phyloP scores from a whole-genome alignment of 345 rosid genomes.

The Eucalyptus pumila region DNA sequence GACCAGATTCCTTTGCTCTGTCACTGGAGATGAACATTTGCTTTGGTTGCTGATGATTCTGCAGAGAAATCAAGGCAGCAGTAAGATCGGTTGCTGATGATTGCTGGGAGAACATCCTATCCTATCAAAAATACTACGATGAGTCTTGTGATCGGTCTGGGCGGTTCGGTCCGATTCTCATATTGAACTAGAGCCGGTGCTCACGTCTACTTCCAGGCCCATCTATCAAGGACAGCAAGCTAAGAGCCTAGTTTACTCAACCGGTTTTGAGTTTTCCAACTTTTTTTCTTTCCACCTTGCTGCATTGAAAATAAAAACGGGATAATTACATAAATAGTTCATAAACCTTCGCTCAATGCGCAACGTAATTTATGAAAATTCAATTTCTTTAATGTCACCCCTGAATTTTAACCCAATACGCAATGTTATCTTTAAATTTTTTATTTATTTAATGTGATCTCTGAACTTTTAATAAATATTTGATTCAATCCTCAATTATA shows the following conservation, averaged over 20 bases:
- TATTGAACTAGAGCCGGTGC: background rate
- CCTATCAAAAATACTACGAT: background rate
- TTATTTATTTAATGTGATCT: rapidly evolving
- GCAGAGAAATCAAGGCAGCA: background rate
- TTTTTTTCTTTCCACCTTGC: background rate
- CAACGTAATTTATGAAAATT: rapidly evolving
- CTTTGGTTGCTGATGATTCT: background rate
- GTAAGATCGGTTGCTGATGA: background rate
- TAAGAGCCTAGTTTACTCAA: background rate
- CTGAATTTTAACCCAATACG: rapidly evolving
- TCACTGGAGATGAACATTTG: background rate
- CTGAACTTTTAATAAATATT: too few species aligned
- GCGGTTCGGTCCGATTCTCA: background rate
- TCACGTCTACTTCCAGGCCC: background rate
- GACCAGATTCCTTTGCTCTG: background rate
- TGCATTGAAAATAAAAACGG: background rate
- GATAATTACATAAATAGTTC: background rate
- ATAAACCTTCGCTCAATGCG: rapidly evolving
- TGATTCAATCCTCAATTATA: rapidly evolving
- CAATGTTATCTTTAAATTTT: too few species aligned
- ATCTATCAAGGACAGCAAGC: background rate
- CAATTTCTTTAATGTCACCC: rapidly evolving
- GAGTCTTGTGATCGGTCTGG: background rate
- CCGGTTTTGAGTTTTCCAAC: background rate
- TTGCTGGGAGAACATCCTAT: background rate